Percentiles rank a stretch among this genome's conserved stretches.
Evolutionary conservation across 768 basidiomycete genomes (phyloP).

Genomic region (Hortiboletus campestris): DNA sequence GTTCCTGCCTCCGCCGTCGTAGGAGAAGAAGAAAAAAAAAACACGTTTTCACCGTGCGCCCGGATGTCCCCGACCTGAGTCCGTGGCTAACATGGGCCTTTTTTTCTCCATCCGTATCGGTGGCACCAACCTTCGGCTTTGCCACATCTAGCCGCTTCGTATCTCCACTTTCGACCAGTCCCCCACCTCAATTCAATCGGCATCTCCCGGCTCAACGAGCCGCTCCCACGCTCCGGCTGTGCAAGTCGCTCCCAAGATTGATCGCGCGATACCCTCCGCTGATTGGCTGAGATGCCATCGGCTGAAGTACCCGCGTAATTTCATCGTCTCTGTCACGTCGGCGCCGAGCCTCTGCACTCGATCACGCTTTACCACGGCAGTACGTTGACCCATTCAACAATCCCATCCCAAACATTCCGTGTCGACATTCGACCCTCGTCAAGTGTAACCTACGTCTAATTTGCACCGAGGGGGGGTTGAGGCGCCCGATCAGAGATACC

Average conservation of each 20-base stretch:
- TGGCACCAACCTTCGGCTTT: slow-evolving; percentile 6
- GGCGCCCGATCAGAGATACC: slow-evolving; percentile 12
- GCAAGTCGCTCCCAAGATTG: slow-evolving; percentile 20
- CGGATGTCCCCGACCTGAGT: slow-evolving; percentile 7
- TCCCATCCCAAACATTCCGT: background rate
- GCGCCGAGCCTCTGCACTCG: background rate
- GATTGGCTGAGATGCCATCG: slow-evolving; percentile 13
- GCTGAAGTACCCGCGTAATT: slow-evolving; percentile 9
- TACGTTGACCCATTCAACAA: slow-evolving; percentile 12
- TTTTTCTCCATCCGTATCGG: slow-evolving; percentile 13
- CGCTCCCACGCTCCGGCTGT: slow-evolving; percentile 32
- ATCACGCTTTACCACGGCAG: slow-evolving; percentile 6
- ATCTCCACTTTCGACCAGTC: slow-evolving; percentile 21
- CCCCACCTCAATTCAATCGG: slow-evolving; percentile 30
- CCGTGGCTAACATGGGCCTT: slow-evolving; percentile 17
- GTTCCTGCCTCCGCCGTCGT: background rate
- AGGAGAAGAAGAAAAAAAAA: background rate
- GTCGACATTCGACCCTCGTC: slow-evolving; percentile 5
- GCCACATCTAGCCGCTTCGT: slow-evolving; percentile 14
- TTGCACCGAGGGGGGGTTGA: background rate
- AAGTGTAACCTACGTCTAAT: slow-evolving; percentile 16
- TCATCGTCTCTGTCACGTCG: slow-evolving; percentile 1
- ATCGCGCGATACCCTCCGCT: slow-evolving; percentile 16
- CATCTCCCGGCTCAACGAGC: slow-evolving; percentile 9
- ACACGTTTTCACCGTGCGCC: slow-evolving; percentile 7